Evolutionary conservation across 2,329 filamentous ascomycete species (phyloP), one percentile per base, ranked within the genome.

Genomic region (Zymoseptoria brevis): DNA sequence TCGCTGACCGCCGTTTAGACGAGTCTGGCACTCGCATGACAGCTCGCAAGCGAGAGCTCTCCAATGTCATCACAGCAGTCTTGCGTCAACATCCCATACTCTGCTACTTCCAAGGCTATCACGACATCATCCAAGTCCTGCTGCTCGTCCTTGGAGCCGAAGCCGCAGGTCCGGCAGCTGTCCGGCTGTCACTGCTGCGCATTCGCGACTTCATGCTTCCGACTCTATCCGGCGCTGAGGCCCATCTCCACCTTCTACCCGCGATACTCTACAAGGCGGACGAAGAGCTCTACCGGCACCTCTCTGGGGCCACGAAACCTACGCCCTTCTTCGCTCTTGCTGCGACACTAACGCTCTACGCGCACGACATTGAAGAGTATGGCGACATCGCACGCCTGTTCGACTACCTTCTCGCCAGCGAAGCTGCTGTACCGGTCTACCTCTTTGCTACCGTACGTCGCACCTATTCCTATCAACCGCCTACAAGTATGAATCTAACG

Each of bases 141-240:
- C 83, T 97, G 49, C 82, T 99, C 13, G 92, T 96, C 9, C 80
- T 99, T 3, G 87, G 87, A 0, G 76, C 83, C 8, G 70, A 79
- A 21, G 72, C 79, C 57, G 86, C 89, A 16, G 79, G 81, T 19
- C 74, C 79, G 6, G 84, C 87, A 16, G 84, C 95, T 30, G 82
- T 88, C 35, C 87, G 89, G n/a, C 84, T 99, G 60, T 96, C 92
- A 2, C 80, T 92, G 30, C 82, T 97, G 51, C 88, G 91, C 56
- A 96, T 99, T 71, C 86, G 94, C 62, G 94, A 99, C 76, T 99
- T 96, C 74, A 96, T 99, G 94, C 84, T 99, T 9, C 92, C 93
- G 8, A 90, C 85, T 49, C 83, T 99, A 51, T 80, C 84, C 13
- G 90, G 91, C 2, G 90, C 92, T 21, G 79, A 95, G 54, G 81